A percentile compares a stretch with the other conserved stretches of the same genome.
These are phyloP conservation scores for Wickerhamiella pararugosa DNA, from an alignment of 1,139 yeast genomes.

Conservation along the genomic window DNA sequence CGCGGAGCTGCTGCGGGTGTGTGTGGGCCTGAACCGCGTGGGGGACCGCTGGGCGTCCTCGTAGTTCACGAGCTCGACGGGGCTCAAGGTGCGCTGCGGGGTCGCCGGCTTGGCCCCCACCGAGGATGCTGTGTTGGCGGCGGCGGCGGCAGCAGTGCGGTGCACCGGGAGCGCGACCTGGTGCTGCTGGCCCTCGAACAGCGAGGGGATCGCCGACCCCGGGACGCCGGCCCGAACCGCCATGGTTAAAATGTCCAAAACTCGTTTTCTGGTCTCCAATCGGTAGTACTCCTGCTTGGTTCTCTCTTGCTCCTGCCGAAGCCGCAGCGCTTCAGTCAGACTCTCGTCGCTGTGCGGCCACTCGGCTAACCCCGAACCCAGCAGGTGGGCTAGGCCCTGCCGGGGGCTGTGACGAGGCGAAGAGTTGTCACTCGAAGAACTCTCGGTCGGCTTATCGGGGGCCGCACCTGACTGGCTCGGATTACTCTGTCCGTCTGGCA, in stretches of 20 bases:
- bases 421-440: too few relatives aligned
- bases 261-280: constrained; percentile 45
- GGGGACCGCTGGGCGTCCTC: constrained; percentile 10
- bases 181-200: constrained; percentile 28
- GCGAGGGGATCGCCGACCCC: constrained; percentile 44
- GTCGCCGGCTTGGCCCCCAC: not conserved
- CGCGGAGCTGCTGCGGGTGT: constrained; percentile 7
- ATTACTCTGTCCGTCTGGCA: too few relatives aligned
- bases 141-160: constrained; percentile 1
- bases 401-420: not conserved
- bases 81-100: not conserved
- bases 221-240: constrained; percentile 59
- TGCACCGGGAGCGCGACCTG: constrained; percentile 1
- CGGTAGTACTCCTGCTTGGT: constrained; percentile 71
- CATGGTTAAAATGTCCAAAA: constrained; percentile 44
- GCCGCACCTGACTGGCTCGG: too few relatives aligned
- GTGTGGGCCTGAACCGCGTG: constrained; percentile 8
- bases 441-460: too few relatives aligned
- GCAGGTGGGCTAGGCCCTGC: constrained; percentile 22
- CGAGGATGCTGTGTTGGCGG: not conserved
- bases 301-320: constrained; percentile 63
- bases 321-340: constrained; percentile 43
- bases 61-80: constrained; percentile 7
- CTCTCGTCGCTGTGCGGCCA: constrained; percentile 56
- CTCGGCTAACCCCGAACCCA: constrained; percentile 38